Conservation (phyloP, 192 early-diverging fungal genomes). For the Gigaspora rosea region DNA sequence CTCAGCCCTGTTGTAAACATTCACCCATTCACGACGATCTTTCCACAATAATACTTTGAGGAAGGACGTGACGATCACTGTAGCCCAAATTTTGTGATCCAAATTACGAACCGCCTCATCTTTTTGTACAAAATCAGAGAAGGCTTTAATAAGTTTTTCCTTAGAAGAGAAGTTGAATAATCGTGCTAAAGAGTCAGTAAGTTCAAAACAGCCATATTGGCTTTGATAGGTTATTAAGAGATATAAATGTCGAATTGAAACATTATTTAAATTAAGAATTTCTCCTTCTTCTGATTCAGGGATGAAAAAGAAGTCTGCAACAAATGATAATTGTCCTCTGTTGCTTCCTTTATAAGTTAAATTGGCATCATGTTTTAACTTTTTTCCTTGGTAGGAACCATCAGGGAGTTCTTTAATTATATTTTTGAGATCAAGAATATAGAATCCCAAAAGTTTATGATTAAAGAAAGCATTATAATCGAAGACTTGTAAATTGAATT, state of each 20-base stretch:
- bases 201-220: constrained; percentile 28
- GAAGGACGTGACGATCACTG: constrained; percentile 17
- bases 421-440: constrained; percentile 58
- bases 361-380: not conserved
- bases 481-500: constrained; percentile 67
- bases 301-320: constrained; percentile 58
- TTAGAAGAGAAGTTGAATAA: constrained; percentile 24
- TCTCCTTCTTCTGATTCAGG: constrained; percentile 14
- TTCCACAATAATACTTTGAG: constrained; percentile 25
- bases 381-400: constrained; percentile 32
- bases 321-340: constrained; percentile 64
- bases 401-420: constrained; percentile 50
- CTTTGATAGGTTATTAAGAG: constrained; percentile 7
- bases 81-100: not conserved
- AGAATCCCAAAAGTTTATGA: constrained; percentile 73
- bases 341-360: constrained; percentile 48
- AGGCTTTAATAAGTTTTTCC: not conserved
- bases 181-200: not conserved
- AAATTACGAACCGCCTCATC: not conserved
- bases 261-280: not conserved
- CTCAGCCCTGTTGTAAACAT: not conserved
- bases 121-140: not conserved
- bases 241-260: constrained; percentile 3
- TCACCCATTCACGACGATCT: constrained; percentile 5
- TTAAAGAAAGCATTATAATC: constrained; percentile 82